Base-by-base conservation (phyloP, 2,329 filamentous ascomycete species). In the Rutstroemia sp. region DNA sequence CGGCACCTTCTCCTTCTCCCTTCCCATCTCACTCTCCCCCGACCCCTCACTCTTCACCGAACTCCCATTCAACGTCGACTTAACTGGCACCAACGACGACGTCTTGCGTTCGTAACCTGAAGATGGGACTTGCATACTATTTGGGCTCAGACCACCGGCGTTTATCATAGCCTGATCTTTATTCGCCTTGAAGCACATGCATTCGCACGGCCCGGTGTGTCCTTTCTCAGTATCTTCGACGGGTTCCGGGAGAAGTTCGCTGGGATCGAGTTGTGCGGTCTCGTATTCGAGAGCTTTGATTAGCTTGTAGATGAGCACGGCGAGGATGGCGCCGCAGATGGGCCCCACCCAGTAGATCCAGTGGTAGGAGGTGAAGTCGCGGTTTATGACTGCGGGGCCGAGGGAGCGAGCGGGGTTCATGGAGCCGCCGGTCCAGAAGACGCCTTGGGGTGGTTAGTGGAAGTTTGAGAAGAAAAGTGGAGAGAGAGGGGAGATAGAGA, bases 311-410 rank as follows among this genome's bases (percentile, higher is more conserved):
- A 79, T 72, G 7, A 58, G 69, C n/a, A 71, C 75, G 1, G 79
- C 78, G 14, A 82, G 65, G 5, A 77, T 51, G 0, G 75, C 63
- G 0, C 80, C 80, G 51, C 79, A 68, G 9, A 75, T 67, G 1
- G 80, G 80, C 0, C 78, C 79, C 5, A 81, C 56, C 61, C 71
- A 73, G 62, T 78, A 78, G 38, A 78, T 75, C 75, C 76, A 78
- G 59, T 77, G 75, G 55, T 76, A 72, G 5, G 57, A 50, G 16
- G 70, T 68, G 56, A 78, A 77, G 0, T 65, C 69, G 8, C 64
- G 63, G 1, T 70, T 72, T 19, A 75, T 68, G 39, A 77, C 73
- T 58, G 71, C 74, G 2, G 76, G 75, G 2, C 74, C 76, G 56
- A 78, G 75, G 27, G 71, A 74, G 48, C 75, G 71, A 6, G 76